These are phyloP conservation scores for Lablab purpureus DNA, from an alignment of 306 rosid species.

Conservation along the genomic window DNA sequence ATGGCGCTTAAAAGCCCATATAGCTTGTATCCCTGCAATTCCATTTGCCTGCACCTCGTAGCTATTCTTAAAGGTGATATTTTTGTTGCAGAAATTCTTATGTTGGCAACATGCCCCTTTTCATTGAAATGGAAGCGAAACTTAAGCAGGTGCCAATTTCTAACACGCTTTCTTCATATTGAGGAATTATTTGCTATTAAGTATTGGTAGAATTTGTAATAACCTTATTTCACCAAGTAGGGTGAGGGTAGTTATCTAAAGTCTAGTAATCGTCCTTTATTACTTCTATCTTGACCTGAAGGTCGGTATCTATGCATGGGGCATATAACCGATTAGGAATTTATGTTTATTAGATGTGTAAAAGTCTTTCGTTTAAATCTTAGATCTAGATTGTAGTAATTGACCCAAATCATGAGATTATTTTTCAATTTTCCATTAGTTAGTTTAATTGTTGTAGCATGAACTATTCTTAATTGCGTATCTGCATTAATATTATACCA, in stretches of 20 bases:
- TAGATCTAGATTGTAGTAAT: constrained; percentile 3
- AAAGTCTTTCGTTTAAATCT: constrained; percentile 25
- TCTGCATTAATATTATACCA: constrained; percentile 25
- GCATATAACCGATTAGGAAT: neutral
- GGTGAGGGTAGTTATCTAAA: neutral
- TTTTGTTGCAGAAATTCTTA: constrained; percentile 85
- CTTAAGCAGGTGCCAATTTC: constrained; percentile 74
- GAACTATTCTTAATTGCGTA: constrained; percentile 22
- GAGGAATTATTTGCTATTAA: constrained; percentile 28
- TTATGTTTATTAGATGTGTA: constrained; percentile 27
- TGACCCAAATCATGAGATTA: constrained; percentile 21
- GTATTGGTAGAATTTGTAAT: constrained; percentile 30
- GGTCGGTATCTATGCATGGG: constrained; percentile 22
- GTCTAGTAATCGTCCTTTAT: constrained; percentile 20
- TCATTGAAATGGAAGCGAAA: constrained; percentile 84
- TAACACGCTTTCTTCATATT: constrained; percentile 37
- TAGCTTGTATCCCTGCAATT: constrained; percentile 13
- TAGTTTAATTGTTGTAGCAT: constrained; percentile 41
- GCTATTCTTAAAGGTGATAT: constrained; percentile 37
- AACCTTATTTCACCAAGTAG: neutral
- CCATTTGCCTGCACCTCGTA: constrained; percentile 32
- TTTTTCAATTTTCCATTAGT: constrained; percentile 38
- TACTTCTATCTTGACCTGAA: constrained; percentile 17
- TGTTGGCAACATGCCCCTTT: constrained; percentile 89
- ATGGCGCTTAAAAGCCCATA: constrained; percentile 21